phyloP scores from a whole-genome alignment of 768 basidiomycete genomes.

The Stropharia rugosoannulata region DNA sequence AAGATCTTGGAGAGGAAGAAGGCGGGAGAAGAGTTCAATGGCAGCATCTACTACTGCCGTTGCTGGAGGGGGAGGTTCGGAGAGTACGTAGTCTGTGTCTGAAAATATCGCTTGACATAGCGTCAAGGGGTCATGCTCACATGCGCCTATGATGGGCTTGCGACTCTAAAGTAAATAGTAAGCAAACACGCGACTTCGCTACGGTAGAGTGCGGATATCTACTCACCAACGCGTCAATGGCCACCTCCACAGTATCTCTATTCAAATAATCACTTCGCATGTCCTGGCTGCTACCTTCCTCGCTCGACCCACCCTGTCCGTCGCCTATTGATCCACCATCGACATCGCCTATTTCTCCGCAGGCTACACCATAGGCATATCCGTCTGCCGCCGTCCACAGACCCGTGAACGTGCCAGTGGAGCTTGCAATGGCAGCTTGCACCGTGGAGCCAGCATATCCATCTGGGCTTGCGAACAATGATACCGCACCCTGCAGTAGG shows the following conservation, averaged over 20 bases:
- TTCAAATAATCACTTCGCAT: conserved; percentile 54
- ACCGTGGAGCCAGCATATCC: conserved; percentile 79
- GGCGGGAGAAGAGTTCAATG: conserved; percentile 79
- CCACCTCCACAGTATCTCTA: conserved; percentile 76
- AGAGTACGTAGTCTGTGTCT: conserved; percentile 41
- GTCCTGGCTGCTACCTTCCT: conserved; percentile 23
- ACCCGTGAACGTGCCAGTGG: conserved; percentile 76
- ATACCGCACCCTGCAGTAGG: conserved; percentile 77
- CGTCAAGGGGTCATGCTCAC: conserved; percentile 82
- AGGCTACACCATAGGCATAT: conserved; percentile 90
- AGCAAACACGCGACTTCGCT: neutral
- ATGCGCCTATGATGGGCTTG: conserved; percentile 77
- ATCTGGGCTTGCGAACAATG: conserved; percentile 86
- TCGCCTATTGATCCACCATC: conserved; percentile 26
- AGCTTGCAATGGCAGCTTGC: conserved; percentile 90
- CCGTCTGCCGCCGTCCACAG: conserved; percentile 89
- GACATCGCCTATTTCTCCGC: conserved; percentile 52
- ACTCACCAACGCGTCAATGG: conserved; percentile 76
- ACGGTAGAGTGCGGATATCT: neutral
- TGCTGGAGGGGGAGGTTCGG: conserved; percentile 71
- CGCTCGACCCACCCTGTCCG: conserved; percentile 13
- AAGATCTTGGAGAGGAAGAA: conserved; percentile 79
- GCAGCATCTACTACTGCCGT: conserved; percentile 88
- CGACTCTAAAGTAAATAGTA: conserved; percentile 49
- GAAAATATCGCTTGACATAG: conserved; percentile 54